A percentile compares a stretch with the other conserved stretches of the same genome.
Conservation (phyloP, 371 early-diverging fungal genomes). For the Mortierella sp. region DNA sequence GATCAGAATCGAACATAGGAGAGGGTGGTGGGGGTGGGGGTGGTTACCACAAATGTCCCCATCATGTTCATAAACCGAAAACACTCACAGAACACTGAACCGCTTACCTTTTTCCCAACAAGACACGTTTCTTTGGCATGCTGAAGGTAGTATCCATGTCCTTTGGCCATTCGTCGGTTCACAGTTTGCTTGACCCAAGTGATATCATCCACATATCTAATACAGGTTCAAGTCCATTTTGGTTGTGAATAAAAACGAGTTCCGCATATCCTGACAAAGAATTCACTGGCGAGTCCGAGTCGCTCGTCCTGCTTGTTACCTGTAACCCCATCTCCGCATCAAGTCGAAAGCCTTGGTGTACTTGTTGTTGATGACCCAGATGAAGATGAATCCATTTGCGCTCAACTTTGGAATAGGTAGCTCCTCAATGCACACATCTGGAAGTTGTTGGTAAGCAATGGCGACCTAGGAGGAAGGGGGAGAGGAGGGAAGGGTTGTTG, state of each 20-base stretch:
- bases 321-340: conserved; percentile 94
- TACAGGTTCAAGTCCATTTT: too few relatives aligned
- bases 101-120: conserved; percentile 82
- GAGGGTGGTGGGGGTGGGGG: neutral
- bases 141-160: conserved; percentile 95
- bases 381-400: conserved; percentile 89
- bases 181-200: conserved; percentile 97
- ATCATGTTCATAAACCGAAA: neutral
- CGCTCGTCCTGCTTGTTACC: conserved; percentile 49
- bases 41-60: too few relatives aligned
- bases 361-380: conserved; percentile 97
- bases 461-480: conserved; percentile 66
- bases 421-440: conserved; percentile 91
- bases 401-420: conserved; percentile 88
- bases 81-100: neutral
- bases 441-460: conserved; percentile 94
- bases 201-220: conserved; percentile 90
- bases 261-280: too few relatives aligned
- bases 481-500: neutral
- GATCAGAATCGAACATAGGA: neutral
- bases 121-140: conserved; percentile 97
- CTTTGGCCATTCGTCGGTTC: conserved; percentile 94
- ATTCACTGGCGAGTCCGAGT: too few relatives aligned
- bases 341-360: conserved; percentile 92
- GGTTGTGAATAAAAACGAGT: too few relatives aligned